Conservation (phyloP, 2,329 filamentous ascomycete species). For the Sphaceloma murrayae region DNA sequence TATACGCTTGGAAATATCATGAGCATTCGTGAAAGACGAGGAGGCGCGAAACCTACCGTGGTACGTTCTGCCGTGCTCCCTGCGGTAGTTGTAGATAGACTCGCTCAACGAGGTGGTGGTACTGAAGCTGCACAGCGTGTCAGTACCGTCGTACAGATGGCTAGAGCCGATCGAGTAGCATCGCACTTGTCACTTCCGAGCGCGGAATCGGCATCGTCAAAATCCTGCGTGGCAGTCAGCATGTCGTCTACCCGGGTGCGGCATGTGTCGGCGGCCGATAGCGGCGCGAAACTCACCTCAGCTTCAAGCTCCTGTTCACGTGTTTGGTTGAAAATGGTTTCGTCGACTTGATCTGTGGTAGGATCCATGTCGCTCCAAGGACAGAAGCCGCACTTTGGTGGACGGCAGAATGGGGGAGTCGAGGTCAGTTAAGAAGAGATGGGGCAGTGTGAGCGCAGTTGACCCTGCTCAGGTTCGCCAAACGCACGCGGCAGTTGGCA, state of each 20-base stretch:
- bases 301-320: conserved; percentile 30
- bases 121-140: conserved; percentile 25
- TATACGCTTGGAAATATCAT: conserved; percentile 26
- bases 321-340: conserved; percentile 20
- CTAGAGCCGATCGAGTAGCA: too few relatives aligned
- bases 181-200: conserved; percentile 30
- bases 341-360: conserved; percentile 14
- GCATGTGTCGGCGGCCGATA: too few relatives aligned
- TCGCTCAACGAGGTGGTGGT: conserved; percentile 29
- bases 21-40: not conserved
- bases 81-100: conserved; percentile 31
- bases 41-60: conserved; percentile 23
- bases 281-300: too few relatives aligned
- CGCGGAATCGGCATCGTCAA: conserved; percentile 29
- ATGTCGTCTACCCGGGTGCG: not conserved
- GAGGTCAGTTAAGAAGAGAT: too few relatives aligned
- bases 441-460: not conserved
- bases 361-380: conserved; percentile 16
- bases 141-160: not conserved
- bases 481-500: conserved; percentile 10
- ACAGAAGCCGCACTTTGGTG: too few relatives aligned
- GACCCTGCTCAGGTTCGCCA: conserved; percentile 7
- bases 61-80: conserved; percentile 31
- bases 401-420: too few relatives aligned
- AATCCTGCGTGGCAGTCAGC: conserved; percentile 16